Base-by-base conservation (phyloP, 768 basidiomycete genomes). In the Boletus insuetus region DNA sequence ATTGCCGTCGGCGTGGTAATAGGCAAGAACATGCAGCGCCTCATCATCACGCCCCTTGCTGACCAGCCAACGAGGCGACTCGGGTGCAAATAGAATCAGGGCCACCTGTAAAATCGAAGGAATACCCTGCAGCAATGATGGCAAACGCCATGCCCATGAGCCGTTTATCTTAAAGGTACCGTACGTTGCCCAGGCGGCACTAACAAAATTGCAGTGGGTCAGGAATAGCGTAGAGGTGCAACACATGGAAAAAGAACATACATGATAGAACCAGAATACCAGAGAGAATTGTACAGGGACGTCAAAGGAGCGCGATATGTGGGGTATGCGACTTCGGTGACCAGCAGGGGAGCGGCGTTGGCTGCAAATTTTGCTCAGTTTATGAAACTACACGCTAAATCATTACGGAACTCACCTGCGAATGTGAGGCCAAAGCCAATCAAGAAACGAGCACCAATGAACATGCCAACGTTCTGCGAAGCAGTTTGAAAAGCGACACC, bases 251-350 rank as follows among this genome's bases (percentile, higher is more conserved):
- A 59, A 56, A 46, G 51, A 39, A 75, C 82, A 42, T 59, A 86
- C 84, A 91, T 65, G 67, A 92, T 90, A 52, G 89, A 78, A 54
- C 91, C 91, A 16, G 86, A 84, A 68, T 90, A 91, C 90, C 91
- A 93, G 56, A 91, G 84, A 31, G 89, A 86, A 77, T 91, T 90
- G 76, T 89, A 91, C 47, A 83, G 72, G 3, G 88, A 84, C 14
- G 89, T 93, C 55, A 94, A 72, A 34, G 84, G 84, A 14, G 85
- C 87, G 61, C 92, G 90, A 71, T 94, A 87, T 12, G 81, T 75
- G 16, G 91, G 92, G 69, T 93, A 93, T 1, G 91, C 79, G n/a
- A 94, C 73, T 72, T 94, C 92, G 46, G 90, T 87, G 51, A 94
- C 84, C 74, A 94, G 73, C 77, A 93, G 81, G 12, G 92, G 91